Evolutionary conservation across 202 grass and related monocot species (phyloP).

Genomic region (Schoenoplectus tabernaemontani): DNA sequence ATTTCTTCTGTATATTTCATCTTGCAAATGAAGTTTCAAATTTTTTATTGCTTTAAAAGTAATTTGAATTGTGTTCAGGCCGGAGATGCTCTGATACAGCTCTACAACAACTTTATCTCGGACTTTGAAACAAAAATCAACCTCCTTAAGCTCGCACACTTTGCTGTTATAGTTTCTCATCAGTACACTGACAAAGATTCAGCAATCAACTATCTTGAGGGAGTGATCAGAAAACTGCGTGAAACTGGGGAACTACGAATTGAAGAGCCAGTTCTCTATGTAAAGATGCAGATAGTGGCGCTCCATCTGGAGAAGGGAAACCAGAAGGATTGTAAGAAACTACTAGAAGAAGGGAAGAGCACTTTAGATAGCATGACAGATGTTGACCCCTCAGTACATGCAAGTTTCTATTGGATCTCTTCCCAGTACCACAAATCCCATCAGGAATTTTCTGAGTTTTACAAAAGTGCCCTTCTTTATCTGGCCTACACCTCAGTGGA

Average conservation of each 20-base stretch:
- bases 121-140: conserved; percentile 98
- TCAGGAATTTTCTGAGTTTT: conserved; percentile 93
- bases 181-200: conserved; percentile 76
- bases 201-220: conserved; percentile 70
- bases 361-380: conserved; percentile 90
- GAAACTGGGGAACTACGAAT: conserved; percentile 57
- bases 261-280: conserved; percentile 66
- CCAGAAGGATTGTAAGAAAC: conserved; percentile 85
- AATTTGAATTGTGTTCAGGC: conserved; percentile 31
- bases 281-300: conserved; percentile 88
- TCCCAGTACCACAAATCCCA: conserved; percentile 76
- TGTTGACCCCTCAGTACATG: conserved; percentile 75
- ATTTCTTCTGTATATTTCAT: neutral
- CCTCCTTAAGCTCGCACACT: conserved; percentile 80
- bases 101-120: conserved; percentile 87
- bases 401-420: conserved; percentile 91
- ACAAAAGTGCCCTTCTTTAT: conserved; percentile 90
- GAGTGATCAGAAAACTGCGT: conserved; percentile 56
- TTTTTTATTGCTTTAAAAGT: neutral
- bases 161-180: conserved; percentile 64
- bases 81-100: conserved; percentile 76
- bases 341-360: conserved; percentile 77
- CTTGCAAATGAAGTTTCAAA: neutral
- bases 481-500: conserved; percentile 87
- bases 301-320: conserved; percentile 66